These are phyloP conservation scores for Phytopythium cucurbitacearum DNA, from an alignment of 352 stramenopile species.

Conservation along the genomic window DNA sequence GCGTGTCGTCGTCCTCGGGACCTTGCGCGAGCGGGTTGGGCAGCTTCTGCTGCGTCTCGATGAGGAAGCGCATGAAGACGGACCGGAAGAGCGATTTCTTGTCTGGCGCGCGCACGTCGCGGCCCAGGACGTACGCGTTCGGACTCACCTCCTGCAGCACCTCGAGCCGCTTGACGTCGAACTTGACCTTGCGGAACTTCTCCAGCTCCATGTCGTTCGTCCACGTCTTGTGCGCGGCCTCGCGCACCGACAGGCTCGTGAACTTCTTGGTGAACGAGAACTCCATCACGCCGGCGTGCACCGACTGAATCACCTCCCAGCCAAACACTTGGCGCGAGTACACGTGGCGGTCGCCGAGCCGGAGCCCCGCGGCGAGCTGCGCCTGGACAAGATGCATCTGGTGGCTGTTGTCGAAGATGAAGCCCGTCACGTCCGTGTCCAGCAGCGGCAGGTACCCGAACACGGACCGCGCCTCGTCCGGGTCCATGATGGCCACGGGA, in stretches of 20 bases:
- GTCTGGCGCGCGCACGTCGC: slow-evolving; percentile 30
- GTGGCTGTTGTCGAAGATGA: slow-evolving; percentile 33
- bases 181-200: slow-evolving; percentile 31
- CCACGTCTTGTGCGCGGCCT: slow-evolving; percentile 37
- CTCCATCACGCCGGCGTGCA: slow-evolving; percentile 26
- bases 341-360: background rate
- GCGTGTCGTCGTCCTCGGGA: slow-evolving; percentile 4
- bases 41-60: slow-evolving; percentile 19
- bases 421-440: slow-evolving; percentile 24
- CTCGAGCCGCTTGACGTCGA: slow-evolving; percentile 26
- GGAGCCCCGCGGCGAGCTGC: slow-evolving; percentile 2
- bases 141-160: slow-evolving; percentile 25
- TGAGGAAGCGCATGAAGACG: slow-evolving; percentile 33
- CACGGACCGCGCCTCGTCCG: slow-evolving; percentile 23
- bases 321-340: slow-evolving; percentile 15
- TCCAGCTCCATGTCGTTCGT: slow-evolving; percentile 34
- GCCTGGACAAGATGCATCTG: slow-evolving; percentile 1
- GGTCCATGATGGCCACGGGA: slow-evolving; percentile 9
- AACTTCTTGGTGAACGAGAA: slow-evolving; percentile 38
- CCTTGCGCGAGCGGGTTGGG: slow-evolving; percentile 1
- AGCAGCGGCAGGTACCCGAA: slow-evolving; percentile 30
- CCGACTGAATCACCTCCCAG: slow-evolving; percentile 31
- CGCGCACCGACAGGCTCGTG: slow-evolving; percentile 15
- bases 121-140: slow-evolving; percentile 27
- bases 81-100: slow-evolving; percentile 26